Base-by-base conservation (phyloP, 805 yeast genomes). In the Starmerella sp. region DNA sequence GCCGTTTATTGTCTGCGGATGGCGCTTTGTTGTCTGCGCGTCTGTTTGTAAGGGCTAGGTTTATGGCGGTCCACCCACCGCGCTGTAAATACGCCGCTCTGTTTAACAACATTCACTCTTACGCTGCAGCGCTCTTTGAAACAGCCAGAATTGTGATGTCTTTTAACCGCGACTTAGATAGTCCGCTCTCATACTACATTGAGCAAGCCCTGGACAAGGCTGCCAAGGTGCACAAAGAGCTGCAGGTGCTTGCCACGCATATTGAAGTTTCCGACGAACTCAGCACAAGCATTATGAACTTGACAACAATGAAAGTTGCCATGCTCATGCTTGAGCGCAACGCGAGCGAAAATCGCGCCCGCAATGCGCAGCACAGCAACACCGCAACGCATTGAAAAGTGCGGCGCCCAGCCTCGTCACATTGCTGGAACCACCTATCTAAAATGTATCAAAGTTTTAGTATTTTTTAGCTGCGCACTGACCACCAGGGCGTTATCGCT, bases 261-360 rank as follows among this genome's bases (percentile, higher is more conserved):
- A 10, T 38, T 17, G 34, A 7, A 17, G 39, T 5, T 9, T 35
- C 38, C 5, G 31, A 38, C 17, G 45, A 15, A 14, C 29, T 17
- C 32, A 52, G 54, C 39, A 14, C 38, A 17, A 41, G 41, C 32
- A 48, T 52, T 28, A 31, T 41, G 28, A 37, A 31, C 29, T 31
- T 52, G 9, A 52, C 54, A 13, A 52, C 54, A 22, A 15, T 45
- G 31, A 14, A 36, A 9, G 51, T 45, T 6, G 22, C 54, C 6
- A 13, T 45, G 36, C 50, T 52, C 10, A 52, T 45, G 54, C 15
- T 11, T 3, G 45, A 42, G 15, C 31, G 14, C 29, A 29, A 42
- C 11, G 13, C 45, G n/a, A 9, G 32, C 45, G 32, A 13, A 13
- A 29, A 8, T 9, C 7, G 32, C 32, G 30, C 11, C 11, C 43